A percentile compares a stretch with the other conserved stretches of the same genome.
phyloP scores from a whole-genome alignment of 805 yeast genomes.

The Zygotorulaspora chibaensis region DNA sequence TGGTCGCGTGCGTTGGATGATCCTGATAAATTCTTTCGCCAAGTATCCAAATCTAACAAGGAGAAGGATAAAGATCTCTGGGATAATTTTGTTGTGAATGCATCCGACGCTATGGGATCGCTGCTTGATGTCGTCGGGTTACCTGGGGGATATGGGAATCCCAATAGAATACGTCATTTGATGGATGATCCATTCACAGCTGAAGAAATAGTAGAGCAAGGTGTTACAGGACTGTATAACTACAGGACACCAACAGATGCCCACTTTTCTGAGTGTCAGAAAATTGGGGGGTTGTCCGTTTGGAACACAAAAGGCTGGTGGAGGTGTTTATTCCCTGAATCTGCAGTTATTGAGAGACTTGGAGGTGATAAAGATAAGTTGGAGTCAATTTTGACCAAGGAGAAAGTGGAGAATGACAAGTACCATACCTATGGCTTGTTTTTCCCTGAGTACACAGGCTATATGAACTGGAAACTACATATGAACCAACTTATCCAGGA shows the following conservation, averaged over 20 bases:
- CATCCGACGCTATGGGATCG: conserved; percentile 23
- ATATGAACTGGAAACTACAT: conserved; percentile 60
- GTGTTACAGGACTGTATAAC: conserved; percentile 44
- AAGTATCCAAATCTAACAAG: conserved; percentile 7
- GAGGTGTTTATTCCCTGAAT: conserved; percentile 82
- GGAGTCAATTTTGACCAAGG: conserved; percentile 45
- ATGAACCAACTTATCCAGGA: conserved; percentile 46
- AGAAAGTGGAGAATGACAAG: conserved; percentile 48
- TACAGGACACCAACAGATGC: conserved; percentile 55
- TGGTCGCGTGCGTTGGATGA: conserved; percentile 18
- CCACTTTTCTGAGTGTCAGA: conserved; percentile 60
- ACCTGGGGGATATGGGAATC: conserved; percentile 23
- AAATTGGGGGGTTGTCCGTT: conserved; percentile 60
- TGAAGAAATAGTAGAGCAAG: conserved; percentile 18
- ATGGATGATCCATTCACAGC: conserved; percentile 19
- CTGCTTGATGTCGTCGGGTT: conserved; percentile 25
- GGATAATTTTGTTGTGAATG: conserved; percentile 16
- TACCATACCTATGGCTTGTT: conserved; percentile 51
- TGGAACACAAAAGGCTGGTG: conserved; percentile 88
- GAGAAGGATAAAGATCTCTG: conserved; percentile 16
- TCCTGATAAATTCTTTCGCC: conserved; percentile 12
- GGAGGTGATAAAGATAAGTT: conserved; percentile 25
- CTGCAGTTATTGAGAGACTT: conserved; percentile 34
- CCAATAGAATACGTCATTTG: conserved; percentile 14
- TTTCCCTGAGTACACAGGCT: conserved; percentile 62